These are phyloP conservation scores for Colletotrichum neosansevieriae DNA, from an alignment of 2,329 filamentous ascomycete species.

Conservation along the genomic window DNA sequence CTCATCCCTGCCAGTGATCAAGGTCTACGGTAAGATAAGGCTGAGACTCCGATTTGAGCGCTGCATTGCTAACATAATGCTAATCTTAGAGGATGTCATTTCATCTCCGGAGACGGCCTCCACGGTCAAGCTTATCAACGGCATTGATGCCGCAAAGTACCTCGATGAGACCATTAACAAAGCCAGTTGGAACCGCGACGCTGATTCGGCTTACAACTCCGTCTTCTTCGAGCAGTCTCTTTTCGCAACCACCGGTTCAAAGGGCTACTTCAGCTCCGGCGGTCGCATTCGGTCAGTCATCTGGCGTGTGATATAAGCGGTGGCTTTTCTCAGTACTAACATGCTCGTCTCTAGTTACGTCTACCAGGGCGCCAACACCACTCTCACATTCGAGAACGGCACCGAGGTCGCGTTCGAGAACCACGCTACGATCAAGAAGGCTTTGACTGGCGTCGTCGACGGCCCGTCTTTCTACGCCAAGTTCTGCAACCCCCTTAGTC, in stretches of 20 bases:
- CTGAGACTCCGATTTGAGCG: not conserved
- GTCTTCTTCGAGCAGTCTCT: constrained; percentile 50
- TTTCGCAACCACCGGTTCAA: constrained; percentile 35
- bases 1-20: constrained; percentile 57
- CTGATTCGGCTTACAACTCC: constrained; percentile 52
- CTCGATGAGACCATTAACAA: constrained; percentile 42
- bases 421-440: constrained; percentile 45
- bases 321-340: not conserved
- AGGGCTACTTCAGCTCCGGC: constrained; percentile 49
- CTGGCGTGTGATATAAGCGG: too few relatives aligned
- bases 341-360: constrained; percentile 25
- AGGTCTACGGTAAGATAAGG: constrained; percentile 52
- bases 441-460: constrained; percentile 48
- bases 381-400: constrained; percentile 53
- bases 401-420: constrained; percentile 48
- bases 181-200: constrained; percentile 44
- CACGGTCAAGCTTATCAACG: constrained; percentile 46
- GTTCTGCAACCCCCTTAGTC: constrained; percentile 47
- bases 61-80: not conserved
- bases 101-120: constrained; percentile 45
- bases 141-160: constrained; percentile 43
- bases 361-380: constrained; percentile 50
- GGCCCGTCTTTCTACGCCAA: constrained; percentile 49
- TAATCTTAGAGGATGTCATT: constrained; percentile 46
- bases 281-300: constrained; percentile 44